These are phyloP conservation scores for Grosmannia serpens DNA, from an alignment of 2,329 filamentous ascomycete genomes.

Conservation along the genomic window DNA sequence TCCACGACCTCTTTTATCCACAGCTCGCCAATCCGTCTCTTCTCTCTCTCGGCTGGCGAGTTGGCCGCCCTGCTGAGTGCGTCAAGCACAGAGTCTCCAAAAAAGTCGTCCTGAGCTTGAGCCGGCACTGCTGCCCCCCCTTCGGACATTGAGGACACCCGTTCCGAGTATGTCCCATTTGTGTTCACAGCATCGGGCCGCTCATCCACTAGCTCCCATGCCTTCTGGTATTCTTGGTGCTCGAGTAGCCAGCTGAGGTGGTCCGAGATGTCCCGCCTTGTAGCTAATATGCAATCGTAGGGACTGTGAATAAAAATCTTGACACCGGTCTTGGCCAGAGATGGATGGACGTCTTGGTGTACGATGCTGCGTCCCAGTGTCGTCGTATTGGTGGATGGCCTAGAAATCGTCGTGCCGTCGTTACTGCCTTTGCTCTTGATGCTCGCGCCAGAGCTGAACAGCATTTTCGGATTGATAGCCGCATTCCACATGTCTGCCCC, in stretches of 20 bases:
- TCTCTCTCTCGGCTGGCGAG: conserved; percentile 71
- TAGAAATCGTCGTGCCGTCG: conserved; percentile 43
- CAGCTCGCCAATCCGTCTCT: conserved; percentile 78
- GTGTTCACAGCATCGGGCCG: conserved; percentile 61
- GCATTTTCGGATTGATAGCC: conserved; percentile 71
- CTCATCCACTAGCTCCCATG: conserved; percentile 81
- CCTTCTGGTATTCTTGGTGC: conserved; percentile 67
- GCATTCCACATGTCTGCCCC: conserved; percentile 80
- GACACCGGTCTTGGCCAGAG: conserved; percentile 42
- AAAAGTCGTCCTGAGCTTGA: conserved; percentile 43
- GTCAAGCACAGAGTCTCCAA: conserved; percentile 60
- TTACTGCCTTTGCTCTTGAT: conserved; percentile 51
- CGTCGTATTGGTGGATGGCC: conserved; percentile 24
- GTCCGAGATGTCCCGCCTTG: conserved; percentile 76
- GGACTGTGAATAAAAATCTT: conserved; percentile 92
- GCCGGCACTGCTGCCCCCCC: conserved; percentile 8
- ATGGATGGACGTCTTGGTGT: conserved; percentile 34
- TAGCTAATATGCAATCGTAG: conserved; percentile 89
- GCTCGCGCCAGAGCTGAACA: conserved; percentile 82
- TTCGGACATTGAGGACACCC: conserved; percentile 18
- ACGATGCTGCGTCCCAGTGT: conserved; percentile 18
- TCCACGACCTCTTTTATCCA: conserved; percentile 84
- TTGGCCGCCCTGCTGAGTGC: conserved; percentile 46
- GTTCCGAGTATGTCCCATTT: conserved; percentile 21
- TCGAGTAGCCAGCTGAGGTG: conserved; percentile 79